These are phyloP conservation scores for Calonectria honghensis DNA, from an alignment of 2,329 filamentous ascomycete species.

Conservation along the genomic window DNA sequence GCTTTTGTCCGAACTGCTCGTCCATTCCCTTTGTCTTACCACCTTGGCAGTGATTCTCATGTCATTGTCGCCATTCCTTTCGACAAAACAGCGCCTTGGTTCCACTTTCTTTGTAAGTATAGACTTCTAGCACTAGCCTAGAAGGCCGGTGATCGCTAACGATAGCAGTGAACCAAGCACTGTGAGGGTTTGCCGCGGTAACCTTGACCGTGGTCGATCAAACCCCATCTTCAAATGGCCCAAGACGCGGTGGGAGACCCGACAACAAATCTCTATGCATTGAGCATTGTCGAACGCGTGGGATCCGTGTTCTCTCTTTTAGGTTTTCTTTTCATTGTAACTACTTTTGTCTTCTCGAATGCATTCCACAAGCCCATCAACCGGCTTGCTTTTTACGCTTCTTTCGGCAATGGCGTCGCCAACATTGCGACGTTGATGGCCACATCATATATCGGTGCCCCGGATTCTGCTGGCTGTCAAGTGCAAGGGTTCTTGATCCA, in stretches of 20 bases:
- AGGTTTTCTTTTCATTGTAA: constrained; percentile 74
- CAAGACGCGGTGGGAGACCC: neutral
- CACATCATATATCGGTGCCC: constrained; percentile 69
- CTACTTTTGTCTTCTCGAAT: constrained; percentile 78
- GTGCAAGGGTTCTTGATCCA: constrained; percentile 84
- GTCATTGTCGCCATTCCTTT: neutral
- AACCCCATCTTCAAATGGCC: constrained; percentile 9
- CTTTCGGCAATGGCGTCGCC: constrained; percentile 83
- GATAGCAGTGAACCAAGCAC: neutral
- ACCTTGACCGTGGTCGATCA: neutral
- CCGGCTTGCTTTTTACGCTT: constrained; percentile 85
- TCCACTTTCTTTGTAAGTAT: neutral
- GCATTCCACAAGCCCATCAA: constrained; percentile 88
- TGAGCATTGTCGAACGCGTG: constrained; percentile 32
- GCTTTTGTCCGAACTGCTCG: neutral
- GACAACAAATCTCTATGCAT: neutral
- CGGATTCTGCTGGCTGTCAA: constrained; percentile 72
- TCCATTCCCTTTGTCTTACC: neutral
- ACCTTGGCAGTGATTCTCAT: neutral
- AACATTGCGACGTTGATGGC: constrained; percentile 83
- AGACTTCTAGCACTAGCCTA: neutral
- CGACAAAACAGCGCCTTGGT: neutral
- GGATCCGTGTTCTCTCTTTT: constrained; percentile 35
- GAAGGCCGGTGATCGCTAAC: neutral
- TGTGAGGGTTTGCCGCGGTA: neutral